Evolutionary conservation across 306 rosid species (phyloP).

Genomic region (Prunus dulcis): DNA sequence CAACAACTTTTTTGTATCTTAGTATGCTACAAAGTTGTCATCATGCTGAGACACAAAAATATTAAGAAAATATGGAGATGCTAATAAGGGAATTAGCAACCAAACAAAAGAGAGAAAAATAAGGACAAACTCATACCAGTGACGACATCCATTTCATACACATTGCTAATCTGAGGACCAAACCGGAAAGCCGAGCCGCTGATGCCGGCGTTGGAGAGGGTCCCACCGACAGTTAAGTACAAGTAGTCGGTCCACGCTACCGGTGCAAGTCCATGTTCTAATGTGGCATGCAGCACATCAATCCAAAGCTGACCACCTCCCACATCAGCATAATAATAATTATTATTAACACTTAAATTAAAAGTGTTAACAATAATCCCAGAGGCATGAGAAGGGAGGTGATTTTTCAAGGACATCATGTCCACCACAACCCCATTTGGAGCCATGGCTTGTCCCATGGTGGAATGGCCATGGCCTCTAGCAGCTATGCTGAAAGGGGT

Average conservation of each 20-base stretch:
- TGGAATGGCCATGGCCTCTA: constrained; percentile 72
- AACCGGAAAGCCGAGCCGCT: constrained; percentile 61
- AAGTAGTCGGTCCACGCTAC: constrained; percentile 73
- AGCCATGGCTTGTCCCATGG: constrained; percentile 67
- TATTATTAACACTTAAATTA: neutral
- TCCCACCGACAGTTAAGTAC: constrained; percentile 66
- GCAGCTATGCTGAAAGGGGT: constrained; percentile 48
- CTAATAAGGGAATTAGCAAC: neutral
- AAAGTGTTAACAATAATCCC: constrained; percentile 8
- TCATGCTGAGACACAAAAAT: neutral
- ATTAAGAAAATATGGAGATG: neutral
- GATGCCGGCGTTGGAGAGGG: constrained; percentile 74
- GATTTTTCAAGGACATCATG: constrained; percentile 43
- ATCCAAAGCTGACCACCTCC: constrained; percentile 71
- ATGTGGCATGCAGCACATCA: constrained; percentile 49
- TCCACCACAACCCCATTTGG: constrained; percentile 59
- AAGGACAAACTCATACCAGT: constrained; percentile 40
- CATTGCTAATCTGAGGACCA: constrained; percentile 74
- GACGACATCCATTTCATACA: constrained; percentile 62
- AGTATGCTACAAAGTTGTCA: neutral
- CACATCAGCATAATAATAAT: constrained; percentile 49
- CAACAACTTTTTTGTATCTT: constrained; percentile 14
- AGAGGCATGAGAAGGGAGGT: neutral
- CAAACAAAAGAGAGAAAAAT: neutral
- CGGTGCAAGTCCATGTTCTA: constrained; percentile 58